Percentiles rank a stretch among this genome's conserved stretches.
Conservation (phyloP, 2,329 filamentous ascomycete species). For the Colletotrichum euphorbiae region DNA sequence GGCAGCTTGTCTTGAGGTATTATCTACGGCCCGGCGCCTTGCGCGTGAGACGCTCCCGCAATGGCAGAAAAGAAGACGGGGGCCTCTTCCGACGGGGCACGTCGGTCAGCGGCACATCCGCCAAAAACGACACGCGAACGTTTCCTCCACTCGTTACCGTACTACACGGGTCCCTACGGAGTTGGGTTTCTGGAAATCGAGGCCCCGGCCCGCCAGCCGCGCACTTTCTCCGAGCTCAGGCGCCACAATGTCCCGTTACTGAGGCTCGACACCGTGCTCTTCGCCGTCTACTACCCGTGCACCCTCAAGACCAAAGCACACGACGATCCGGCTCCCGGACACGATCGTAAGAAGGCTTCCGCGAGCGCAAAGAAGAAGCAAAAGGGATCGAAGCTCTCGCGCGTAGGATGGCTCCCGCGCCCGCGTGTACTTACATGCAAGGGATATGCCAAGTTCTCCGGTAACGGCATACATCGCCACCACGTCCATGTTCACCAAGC, state of each 20-base stretch:
- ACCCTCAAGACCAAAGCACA: conserved; percentile 51
- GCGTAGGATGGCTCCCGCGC: conserved; percentile 72
- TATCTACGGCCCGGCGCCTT: background rate
- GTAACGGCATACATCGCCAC: conserved; percentile 65
- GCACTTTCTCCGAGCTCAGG: conserved; percentile 55
- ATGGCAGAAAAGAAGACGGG: background rate
- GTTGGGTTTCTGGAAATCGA: conserved; percentile 78
- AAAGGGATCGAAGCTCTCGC: conserved; percentile 52
- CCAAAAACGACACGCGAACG: conserved; percentile 50
- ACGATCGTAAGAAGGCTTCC: background rate
- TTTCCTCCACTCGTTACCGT: conserved; percentile 64
- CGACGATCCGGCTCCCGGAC: conserved; percentile 40
- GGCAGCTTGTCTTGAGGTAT: too few species aligned
- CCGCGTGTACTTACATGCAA: conserved; percentile 66
- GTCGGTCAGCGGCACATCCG: conserved; percentile 44
- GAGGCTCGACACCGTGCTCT: conserved; percentile 67
- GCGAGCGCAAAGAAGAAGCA: background rate
- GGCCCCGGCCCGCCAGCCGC: conserved; percentile 62
- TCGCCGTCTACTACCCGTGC: conserved; percentile 75
- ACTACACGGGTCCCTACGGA: conserved; percentile 73
- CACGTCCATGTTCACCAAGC: conserved; percentile 72
- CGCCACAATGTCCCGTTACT: conserved; percentile 53
- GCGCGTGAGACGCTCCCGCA: background rate
- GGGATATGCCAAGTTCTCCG: conserved; percentile 71
- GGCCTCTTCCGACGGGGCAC: conserved; percentile 8